Evolutionary conservation across 2,329 filamentous ascomycete species (phyloP), one percentile per base, ranked within the genome.

Genomic region (Pyricularia grisea): DNA sequence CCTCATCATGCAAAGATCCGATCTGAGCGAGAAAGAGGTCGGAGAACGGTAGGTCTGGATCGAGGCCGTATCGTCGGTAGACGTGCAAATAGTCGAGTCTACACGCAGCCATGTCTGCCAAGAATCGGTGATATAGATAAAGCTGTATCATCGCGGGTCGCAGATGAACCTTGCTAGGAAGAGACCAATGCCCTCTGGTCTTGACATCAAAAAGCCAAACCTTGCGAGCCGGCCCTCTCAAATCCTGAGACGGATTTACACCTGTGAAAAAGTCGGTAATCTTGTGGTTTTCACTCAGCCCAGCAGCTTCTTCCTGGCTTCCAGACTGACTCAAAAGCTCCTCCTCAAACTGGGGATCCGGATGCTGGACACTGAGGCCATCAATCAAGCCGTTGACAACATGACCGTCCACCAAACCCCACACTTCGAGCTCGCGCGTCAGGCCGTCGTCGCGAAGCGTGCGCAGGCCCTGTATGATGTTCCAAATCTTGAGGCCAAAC

Each of bases 331-430:
- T 76, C 64, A 81, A 76, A 66, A 88, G 81, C 68, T 87, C 83
- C 33, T 86, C 81, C 76, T 95, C 92, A 11, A 92, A 85, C 30
- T 87, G 85, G 0, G 85, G 80, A 72, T 96, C 90, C 0, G 93
- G 93, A 73, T 92, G 92, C 25, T 88, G 83, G 74, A 91, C 91
- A 69, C 89, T 93, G 20, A 98, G 79, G 73, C 94, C 89, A 76
- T 99, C 95, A 71, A 99, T 96, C 67, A 98, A 82, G 1, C 95
- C 95, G 73, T 92, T 95, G 70, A 98, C 88, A 27, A 97, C 82
- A 73, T 96, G 87, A 1, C 90, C 93, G 69, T 95, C 89, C 1
- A 97, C 78, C 14, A 91, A 80, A 0, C 94, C 95, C 93, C 94
- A 97, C 3, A 98, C 84, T 74, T 93, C 90, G 30, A 94, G 77